Evolutionary conservation across 805 yeast genomes (phyloP), one percentile per base, ranked within the genome.

Genomic region (Wickerhamiella shivajii): DNA sequence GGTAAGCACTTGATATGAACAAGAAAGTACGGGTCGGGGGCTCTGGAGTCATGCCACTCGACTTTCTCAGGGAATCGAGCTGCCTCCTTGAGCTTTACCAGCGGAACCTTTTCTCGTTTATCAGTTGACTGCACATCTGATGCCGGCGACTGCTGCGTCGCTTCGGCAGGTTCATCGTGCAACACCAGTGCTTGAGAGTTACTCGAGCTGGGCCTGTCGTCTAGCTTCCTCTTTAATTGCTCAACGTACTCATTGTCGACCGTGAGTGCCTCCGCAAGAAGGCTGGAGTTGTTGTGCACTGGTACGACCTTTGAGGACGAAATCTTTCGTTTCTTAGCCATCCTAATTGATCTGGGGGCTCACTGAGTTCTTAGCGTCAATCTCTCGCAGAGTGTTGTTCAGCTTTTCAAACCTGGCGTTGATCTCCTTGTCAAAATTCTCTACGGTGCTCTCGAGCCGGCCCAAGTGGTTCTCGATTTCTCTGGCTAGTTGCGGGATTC

Each of bases 21-120:
- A 10, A 72, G 61, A 14, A 84, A 50, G 30, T 60, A 55, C 2
- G 98, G 94, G 45, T 81, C 87, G 1, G 63, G 64, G 0, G 96
- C 77, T 57, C 85, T 90, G 2, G 74, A 76, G 52, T 90, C 97
- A 45, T 60, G 70, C 92, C 93, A 77, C 42, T 84, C 93, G 1
- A 87, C 75, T 3, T 74, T 49, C 37, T 79, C 81, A 0, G 97
- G 96, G 18, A 59, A 57, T 2, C 56, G 43, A 0, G 78, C 63
- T 15, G 60, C 51, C 1, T 77, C 62, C 50, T 85, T 87, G 33
- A 87, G 58, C 6, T 63, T 60, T 0, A 85, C 71, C 11, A 87
- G 53, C 1, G 90, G 67, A 0, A 81, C 67, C 44, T 75, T 74
- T 32, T 65, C 61, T 29, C 54, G 47, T 39, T 63, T n/a, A n/a